A percentile compares a stretch with the other conserved stretches of the same genome.
Conservation (phyloP, 495 filamentous ascomycete genomes). For the Neurospora sp. region DNA sequence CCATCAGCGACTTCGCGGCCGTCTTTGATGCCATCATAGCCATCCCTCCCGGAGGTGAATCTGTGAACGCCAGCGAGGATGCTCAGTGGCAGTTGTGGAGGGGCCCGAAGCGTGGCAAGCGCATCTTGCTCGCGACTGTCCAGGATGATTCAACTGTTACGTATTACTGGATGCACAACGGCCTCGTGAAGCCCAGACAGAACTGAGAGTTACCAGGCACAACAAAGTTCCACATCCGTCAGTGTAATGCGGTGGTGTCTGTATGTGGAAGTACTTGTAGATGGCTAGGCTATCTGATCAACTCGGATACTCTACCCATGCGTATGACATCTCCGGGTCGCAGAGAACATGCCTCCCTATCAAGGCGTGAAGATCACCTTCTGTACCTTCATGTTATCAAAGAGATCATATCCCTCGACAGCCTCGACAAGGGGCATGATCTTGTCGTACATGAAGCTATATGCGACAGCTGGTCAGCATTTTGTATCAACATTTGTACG, state of each 20-base stretch:
- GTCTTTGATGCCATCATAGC: conserved; percentile 68
- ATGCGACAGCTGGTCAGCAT: conserved; percentile 8
- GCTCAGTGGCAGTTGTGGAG: conserved; percentile 27
- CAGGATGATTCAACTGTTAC: conserved; percentile 87
- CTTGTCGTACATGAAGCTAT: conserved; percentile 86
- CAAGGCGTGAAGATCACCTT: conserved; percentile 59
- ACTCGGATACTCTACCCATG: not conserved
- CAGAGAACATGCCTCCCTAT: not conserved
- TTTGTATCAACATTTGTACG: not conserved
- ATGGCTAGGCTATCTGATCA: not conserved
- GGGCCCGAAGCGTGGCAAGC: conserved; percentile 47
- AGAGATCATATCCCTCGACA: conserved; percentile 81
- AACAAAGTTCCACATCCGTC: not conserved
- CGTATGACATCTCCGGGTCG: not conserved
- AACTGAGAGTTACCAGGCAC: conserved; percentile 46
- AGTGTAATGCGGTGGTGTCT: not conserved
- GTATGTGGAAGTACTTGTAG: not conserved
- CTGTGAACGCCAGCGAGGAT: conserved; percentile 11
- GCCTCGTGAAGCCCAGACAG: conserved; percentile 89
- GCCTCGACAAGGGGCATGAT: conserved; percentile 82
- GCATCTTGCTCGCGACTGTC: conserved; percentile 71
- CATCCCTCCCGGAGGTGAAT: conserved; percentile 27
- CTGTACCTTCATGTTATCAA: conserved; percentile 86
- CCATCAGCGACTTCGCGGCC: conserved; percentile 57
- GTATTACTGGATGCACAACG: conserved; percentile 92